Base-by-base conservation (phyloP, 495 filamentous ascomycete genomes). In the Neurospora tetraspora region DNA sequence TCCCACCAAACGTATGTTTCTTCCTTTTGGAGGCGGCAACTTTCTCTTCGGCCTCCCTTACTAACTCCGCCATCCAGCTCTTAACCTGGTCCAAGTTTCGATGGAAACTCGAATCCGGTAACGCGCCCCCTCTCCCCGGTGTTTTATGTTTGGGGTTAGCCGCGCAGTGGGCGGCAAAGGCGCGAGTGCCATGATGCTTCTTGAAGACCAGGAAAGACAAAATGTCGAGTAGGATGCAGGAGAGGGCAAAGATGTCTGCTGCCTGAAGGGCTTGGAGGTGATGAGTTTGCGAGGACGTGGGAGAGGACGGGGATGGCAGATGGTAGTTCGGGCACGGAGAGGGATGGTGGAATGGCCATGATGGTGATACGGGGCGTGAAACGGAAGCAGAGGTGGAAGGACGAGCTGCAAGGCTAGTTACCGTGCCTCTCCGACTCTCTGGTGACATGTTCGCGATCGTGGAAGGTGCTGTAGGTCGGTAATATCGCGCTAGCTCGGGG, bases 81-180 rank as follows among this genome's bases (percentile, higher is more conserved):
- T 90, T 88, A 1, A 97, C 88, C 77, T 94, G 92, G 16, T 86
- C 87, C 0, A 91, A 82, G 76, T 97, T 96, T 36, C 89, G 89
- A 78, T 97, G 94, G 81, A 94, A 98, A 0, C 91, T 93, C 2
- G 91, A 88, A 76, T 97, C 92, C 11, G 91, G 84, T 10, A 85
- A 88, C 37, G 91, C 88, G 3, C 90, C 90, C 72, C 91, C 91
- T 16, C 91, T 86, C 14, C 91, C 91, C 8, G 87, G 86, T 39
- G 76, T 72, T 78, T 85, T 82, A 79, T 94, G 92, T 70, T 92
- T 90, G 47, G 47, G 47, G 47, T 59, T 59, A 1, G 88, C 86
- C 4, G 88, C 84, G 8, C 94, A 93, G 77, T 95, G 91, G 14
- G 89, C 86, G 7, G 88, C 81, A 77, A 97, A 97, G 27, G 90